Evolutionary conservation across 2,329 filamentous ascomycete species (phyloP), one percentile per base, ranked within the genome.

Genomic region (Calonectria leucothoes): DNA sequence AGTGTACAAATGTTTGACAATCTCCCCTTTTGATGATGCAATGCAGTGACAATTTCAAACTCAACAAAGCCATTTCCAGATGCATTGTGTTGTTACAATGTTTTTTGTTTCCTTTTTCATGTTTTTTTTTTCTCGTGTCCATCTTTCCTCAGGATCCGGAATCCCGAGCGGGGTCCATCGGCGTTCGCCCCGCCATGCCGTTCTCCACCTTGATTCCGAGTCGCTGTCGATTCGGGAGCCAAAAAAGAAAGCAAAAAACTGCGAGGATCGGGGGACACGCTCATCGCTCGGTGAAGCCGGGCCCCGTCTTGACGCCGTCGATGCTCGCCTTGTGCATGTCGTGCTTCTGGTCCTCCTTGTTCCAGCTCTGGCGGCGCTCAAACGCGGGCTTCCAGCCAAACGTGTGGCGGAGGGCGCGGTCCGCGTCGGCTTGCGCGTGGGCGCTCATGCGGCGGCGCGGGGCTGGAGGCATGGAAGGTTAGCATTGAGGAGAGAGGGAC

Each of bases 331-430:
- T 88, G 77, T 90, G 88, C 82, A 89, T 78, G 68, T 83, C 83
- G 74, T 86, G 89, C 81, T 90, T 90, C 81, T 86, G 86, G 79
- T 90, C 89, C 82, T 92, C 87, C 42, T 84, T 83, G 78, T 84
- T 87, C 85, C 87, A 91, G 82, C 88, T 90, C 80, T 88, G 87
- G 59, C 88, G 86, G 12, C 87, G 85, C 76, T 85, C 82, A 67
- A 86, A 76, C 23, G 79, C 77, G 10, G 89, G 89, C 76, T 85
- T 85, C 89, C 89, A 91, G 74, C 76, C 79, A 70, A 79, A 80
- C 2, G 84, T 82, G 76, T 81, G 81, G 42, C 80, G 77, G 77
- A 83, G 82, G 77, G 81, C 82, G 65, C 82, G 82, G 67, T 78
- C 79, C 63, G 82, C 82, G 17, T 77, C 79, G 71, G 81, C 80